Evolutionary conservation across 192 early-diverging fungal species (phyloP), one percentile per base, ranked within the genome.

Genomic region (Backusella parvicylindrica): DNA sequence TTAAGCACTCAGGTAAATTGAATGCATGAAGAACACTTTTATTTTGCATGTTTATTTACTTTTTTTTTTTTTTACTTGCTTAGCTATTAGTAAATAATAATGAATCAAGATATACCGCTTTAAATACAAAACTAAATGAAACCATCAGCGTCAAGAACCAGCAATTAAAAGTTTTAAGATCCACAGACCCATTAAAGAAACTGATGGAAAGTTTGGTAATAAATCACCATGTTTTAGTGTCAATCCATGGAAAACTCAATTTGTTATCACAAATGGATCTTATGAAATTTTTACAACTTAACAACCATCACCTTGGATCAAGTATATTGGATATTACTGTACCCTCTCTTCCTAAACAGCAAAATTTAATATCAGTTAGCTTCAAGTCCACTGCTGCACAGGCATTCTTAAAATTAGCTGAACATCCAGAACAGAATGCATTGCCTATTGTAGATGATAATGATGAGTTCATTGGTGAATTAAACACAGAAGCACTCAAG

Each of bases 401-500:
- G 16, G 88, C 86, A 0, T 85, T 89, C 47, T 70, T 74, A 49
- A 79, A 79, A 64, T 81, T 87, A 50, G 74, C 83, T 0, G 73
- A 64, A n/a, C 60, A 88, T 56, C 70, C 79, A 26, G 80, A 87
- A 1, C 69, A 77, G 15, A 84, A 77, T 70, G 91, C 90, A 30
- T 85, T 94, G 0, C 88, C 90, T 23, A 82, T 95, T 65, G 83
- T 91, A 56, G 86, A 88, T 50, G 82, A 84, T 35, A 83, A 86
- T 47, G 76, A 88, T 64, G 71, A 65, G 6, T 65, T 95, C 15
- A 87, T 91, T 5, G 89, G 87, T 35, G 92, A 91, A 76, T 79
- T 95, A 53, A 91, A 88, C 12, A 90, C 91, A 3, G 86, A 86
- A 15, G 93, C 93, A 79, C 77, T 95, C 32, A 78, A 92, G 15